phyloP scores from a whole-genome alignment of 2,329 filamentous ascomycete species.

The Colletotrichum karsti region DNA sequence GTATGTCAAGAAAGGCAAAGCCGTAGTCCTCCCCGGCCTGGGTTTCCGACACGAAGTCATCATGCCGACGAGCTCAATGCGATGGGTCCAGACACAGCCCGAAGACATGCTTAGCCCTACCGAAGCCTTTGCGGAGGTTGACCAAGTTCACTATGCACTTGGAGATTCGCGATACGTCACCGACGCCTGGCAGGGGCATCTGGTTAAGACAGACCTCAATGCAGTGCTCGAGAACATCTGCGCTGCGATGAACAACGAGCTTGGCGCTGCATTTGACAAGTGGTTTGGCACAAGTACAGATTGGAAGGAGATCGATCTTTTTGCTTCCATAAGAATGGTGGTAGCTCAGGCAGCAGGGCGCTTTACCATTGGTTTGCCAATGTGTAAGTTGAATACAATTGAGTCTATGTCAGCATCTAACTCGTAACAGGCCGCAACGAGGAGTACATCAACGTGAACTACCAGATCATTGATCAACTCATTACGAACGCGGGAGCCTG shows the following conservation, averaged over 20 bases:
- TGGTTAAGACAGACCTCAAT: conserved; percentile 47
- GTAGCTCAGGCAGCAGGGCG: conserved; percentile 40
- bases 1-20: conserved; percentile 51
- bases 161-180: conserved; percentile 41
- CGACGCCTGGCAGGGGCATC: conserved; percentile 44
- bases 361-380: conserved; percentile 41
- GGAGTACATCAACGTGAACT: conserved; percentile 40
- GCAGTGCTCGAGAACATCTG: conserved; percentile 42
- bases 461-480: conserved; percentile 40
- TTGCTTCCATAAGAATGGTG: conserved; percentile 35
- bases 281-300: conserved; percentile 42
- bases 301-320: conserved; percentile 44
- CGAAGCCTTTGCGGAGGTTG: conserved; percentile 47
- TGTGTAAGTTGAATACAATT: conserved; percentile 38
- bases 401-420: no score
- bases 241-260: conserved; percentile 43
- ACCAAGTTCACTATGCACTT: conserved; percentile 46
- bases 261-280: conserved; percentile 42
- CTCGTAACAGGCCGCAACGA: conserved; percentile 43
- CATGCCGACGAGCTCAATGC: conserved; percentile 47
- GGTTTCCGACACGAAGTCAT: conserved; percentile 50
- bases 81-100: conserved; percentile 49
- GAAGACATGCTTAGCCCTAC: conserved; percentile 43
- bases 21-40: conserved; percentile 50
- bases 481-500: conserved; percentile 42